Percentiles rank a stretch among this genome's conserved stretches.
Conservation (phyloP, 768 basidiomycete genomes). For the Leccinum variicolor region DNA sequence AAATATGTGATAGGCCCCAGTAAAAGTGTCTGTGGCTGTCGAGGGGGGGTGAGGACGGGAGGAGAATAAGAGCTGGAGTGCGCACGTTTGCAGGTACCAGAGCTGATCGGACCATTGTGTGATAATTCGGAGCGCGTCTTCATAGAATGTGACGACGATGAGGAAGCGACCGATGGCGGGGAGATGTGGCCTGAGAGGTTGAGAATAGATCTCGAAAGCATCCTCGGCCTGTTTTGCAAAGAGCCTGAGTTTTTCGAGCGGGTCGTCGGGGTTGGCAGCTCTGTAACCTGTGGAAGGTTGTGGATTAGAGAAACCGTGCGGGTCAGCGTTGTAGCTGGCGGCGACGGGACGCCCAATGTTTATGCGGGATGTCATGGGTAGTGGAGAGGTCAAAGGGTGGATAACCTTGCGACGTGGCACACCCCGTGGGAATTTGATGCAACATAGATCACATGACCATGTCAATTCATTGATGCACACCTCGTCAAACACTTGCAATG, state of each 20-base stretch:
- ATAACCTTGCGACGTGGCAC: constrained; percentile 23
- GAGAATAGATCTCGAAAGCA: constrained; percentile 85
- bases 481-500: not conserved
- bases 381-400: constrained; percentile 5
- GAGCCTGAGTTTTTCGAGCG: constrained; percentile 70
- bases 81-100: constrained; percentile 96
- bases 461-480: not conserved
- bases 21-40: constrained; percentile 90
- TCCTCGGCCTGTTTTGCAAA: constrained; percentile 83
- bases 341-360: constrained; percentile 72
- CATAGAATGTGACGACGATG: constrained; percentile 97
- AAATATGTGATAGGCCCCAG: constrained; percentile 92
- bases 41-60: constrained; percentile 4
- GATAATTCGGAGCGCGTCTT: constrained; percentile 90
- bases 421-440: constrained; percentile 21
- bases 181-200: constrained; percentile 91
- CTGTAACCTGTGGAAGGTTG: constrained; percentile 69
- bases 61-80: constrained; percentile 10
- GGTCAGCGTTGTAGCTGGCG: constrained; percentile 62
- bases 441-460: constrained; percentile 20
- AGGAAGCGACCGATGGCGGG: constrained; percentile 94
- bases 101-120: constrained; percentile 97
- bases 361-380: constrained; percentile 74
- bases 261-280: constrained; percentile 78
- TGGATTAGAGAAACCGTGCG: constrained; percentile 77